Conservation (phyloP, 2,329 filamentous ascomycete species). For the Huntiella abstrusa region DNA sequence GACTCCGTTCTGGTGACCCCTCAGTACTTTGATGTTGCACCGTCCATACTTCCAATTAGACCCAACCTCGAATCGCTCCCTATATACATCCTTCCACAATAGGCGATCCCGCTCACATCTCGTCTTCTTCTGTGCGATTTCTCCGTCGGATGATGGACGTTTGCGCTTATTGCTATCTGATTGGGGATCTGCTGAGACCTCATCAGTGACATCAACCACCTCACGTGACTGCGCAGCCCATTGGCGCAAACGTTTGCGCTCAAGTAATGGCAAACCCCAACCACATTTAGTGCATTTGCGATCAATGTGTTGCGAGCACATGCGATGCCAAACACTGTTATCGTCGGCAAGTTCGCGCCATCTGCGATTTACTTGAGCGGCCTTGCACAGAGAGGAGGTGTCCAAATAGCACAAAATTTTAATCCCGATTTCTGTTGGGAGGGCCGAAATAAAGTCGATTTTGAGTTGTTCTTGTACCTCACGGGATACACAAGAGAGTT, state of each 20-base stretch:
- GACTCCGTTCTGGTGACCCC: constrained; percentile 64
- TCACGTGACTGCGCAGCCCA: constrained; percentile 42
- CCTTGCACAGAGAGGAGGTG: constrained; percentile 85
- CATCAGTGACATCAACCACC: constrained; percentile 6
- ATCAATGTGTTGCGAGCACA: constrained; percentile 96
- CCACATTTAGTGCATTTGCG: constrained; percentile 88
- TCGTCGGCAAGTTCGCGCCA: constrained; percentile 90
- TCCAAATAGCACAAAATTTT: constrained; percentile 88
- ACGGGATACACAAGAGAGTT: constrained; percentile 79
- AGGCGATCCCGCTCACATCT: constrained; percentile 8
- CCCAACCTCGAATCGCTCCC: constrained; percentile 84
- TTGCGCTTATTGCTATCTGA: constrained; percentile 7
- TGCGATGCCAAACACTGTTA: constrained; percentile 88
- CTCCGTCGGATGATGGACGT: constrained; percentile 8
- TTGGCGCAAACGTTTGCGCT: constrained; percentile 70
- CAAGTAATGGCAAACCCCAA: constrained; percentile 79
- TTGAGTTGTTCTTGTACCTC: constrained; percentile 88
- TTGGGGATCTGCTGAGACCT: constrained; percentile 1
- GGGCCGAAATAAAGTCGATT: constrained; percentile 82
- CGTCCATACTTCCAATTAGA: constrained; percentile 96
- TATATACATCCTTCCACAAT: constrained; percentile 91
- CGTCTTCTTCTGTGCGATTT: constrained; percentile 9
- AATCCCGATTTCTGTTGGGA: constrained; percentile 79
- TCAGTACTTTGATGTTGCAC: constrained; percentile 66
- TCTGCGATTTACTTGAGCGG: constrained; percentile 74